Evolutionary conservation across 768 basidiomycete genomes (phyloP).

Genomic region (Coprinopsis cinerea): DNA sequence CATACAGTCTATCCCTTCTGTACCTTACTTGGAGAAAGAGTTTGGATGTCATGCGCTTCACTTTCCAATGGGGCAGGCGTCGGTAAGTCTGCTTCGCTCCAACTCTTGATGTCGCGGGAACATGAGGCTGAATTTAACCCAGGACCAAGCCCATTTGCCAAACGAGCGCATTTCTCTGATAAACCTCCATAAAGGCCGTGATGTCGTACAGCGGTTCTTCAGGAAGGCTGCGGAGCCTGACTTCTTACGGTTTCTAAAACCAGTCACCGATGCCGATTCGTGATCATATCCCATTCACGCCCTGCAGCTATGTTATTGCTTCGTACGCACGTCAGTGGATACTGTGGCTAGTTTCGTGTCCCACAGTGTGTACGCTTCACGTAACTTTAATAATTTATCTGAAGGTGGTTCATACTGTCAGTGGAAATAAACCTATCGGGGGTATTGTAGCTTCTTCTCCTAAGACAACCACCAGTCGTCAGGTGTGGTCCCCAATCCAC

Average conservation of each 20-base stretch:
- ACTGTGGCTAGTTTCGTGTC: too few species aligned
- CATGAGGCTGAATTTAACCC: slow-evolving; percentile 7
- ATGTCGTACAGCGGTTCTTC: slow-evolving; percentile 72
- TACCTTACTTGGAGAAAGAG: slow-evolving; percentile 90
- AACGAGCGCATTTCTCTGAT: slow-evolving; percentile 86
- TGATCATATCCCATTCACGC: background rate
- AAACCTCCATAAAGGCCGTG: slow-evolving; percentile 75
- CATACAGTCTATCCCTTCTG: slow-evolving; percentile 81
- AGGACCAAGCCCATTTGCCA: slow-evolving; percentile 91
- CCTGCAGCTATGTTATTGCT: too few species aligned
- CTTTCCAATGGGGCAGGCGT: slow-evolving; percentile 90
- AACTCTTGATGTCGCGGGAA: background rate
- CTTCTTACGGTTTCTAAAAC: slow-evolving; percentile 8
- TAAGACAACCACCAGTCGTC: too few species aligned
- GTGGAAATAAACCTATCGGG: too few species aligned
- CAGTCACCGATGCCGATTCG: background rate
- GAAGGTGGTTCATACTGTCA: too few species aligned
- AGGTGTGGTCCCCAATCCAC: too few species aligned
- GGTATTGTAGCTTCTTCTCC: too few species aligned
- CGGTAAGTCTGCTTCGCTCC: slow-evolving; percentile 43
- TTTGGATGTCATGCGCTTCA: slow-evolving; percentile 88
- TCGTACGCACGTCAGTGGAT: too few species aligned
- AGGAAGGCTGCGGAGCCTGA: slow-evolving; percentile 39
- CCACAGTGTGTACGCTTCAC: too few species aligned
- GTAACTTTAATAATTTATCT: too few species aligned